Percentiles rank a stretch among this genome's conserved stretches.
phyloP scores from a whole-genome alignment of 2,329 filamentous ascomycete genomes.

The Orbilia ellipsospora region DNA sequence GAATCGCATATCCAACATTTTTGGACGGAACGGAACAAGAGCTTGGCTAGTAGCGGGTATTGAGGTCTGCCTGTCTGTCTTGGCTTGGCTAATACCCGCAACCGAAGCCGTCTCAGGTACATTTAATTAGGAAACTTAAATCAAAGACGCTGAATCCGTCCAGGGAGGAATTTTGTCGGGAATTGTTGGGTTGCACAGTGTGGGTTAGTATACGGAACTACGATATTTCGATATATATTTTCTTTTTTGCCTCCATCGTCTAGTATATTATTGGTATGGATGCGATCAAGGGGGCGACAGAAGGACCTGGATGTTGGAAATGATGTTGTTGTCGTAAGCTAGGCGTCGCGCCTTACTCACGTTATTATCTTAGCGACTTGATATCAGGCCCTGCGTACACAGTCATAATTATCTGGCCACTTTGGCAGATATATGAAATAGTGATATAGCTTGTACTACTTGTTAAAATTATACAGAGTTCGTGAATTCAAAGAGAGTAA shows the following conservation, averaged over 20 bases:
- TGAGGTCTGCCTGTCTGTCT: conserved; percentile 1
- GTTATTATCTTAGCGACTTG: background rate
- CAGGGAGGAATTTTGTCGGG: background rate
- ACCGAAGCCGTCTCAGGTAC: conserved; percentile 28
- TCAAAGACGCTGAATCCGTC: conserved; percentile 10
- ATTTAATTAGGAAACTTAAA: background rate
- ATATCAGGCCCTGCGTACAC: background rate
- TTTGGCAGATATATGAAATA: conserved; percentile 24
- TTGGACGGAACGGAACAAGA: too few relatives aligned
- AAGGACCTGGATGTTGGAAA: too few relatives aligned
- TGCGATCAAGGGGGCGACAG: too few relatives aligned
- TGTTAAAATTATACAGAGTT: too few relatives aligned
- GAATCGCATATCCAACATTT: too few relatives aligned
- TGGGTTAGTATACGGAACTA: background rate
- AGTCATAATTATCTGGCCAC: conserved; percentile 22
- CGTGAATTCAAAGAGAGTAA: too few relatives aligned
- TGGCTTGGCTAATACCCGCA: conserved; percentile 27
- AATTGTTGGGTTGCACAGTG: conserved; percentile 2
- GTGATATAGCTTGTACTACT: too few relatives aligned
- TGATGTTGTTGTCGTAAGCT: too few relatives aligned
- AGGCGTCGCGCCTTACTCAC: background rate
- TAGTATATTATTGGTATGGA: too few relatives aligned
- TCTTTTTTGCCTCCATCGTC: too few relatives aligned
- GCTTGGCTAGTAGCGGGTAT: too few relatives aligned
- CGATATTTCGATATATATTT: too few relatives aligned